A percentile compares a stretch with the other conserved stretches of the same genome.
Conservation (phyloP, 2,329 filamentous ascomycete genomes). For the Colletotrichum shisoi region DNA sequence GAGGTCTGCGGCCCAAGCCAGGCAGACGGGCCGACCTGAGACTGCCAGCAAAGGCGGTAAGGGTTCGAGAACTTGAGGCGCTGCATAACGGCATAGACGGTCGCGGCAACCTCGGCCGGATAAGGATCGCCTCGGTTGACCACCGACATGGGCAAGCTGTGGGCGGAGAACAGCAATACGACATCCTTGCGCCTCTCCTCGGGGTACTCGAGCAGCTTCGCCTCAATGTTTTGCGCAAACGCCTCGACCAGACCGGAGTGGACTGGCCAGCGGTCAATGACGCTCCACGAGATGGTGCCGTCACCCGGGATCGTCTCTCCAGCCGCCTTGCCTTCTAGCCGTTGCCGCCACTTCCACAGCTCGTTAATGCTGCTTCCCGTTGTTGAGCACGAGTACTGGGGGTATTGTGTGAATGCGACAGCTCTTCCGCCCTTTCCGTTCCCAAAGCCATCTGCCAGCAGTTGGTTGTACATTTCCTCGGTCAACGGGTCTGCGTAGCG, state of each 20-base stretch:
- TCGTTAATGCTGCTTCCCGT: constrained; percentile 97
- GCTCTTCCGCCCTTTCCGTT: constrained; percentile 88
- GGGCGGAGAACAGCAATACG: constrained; percentile 90
- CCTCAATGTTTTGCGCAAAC: constrained; percentile 91
- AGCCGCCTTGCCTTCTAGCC: constrained; percentile 79
- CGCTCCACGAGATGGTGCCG: constrained; percentile 90
- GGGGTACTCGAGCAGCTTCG: constrained; percentile 83
- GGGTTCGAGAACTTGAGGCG: constrained; percentile 86
- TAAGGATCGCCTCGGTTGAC: constrained; percentile 97
- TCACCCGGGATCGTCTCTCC: constrained; percentile 59
- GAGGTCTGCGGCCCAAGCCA: constrained; percentile 96
- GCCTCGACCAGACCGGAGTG: constrained; percentile 89
- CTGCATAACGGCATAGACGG: constrained; percentile 96
- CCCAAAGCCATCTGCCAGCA: constrained; percentile 90
- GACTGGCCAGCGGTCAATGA: constrained; percentile 97
- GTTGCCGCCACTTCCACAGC: constrained; percentile 94
- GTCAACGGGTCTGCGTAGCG: constrained; percentile 93
- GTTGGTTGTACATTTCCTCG: constrained; percentile 85
- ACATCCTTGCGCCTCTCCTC: constrained; percentile 80
- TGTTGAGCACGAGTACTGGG: constrained; percentile 97
- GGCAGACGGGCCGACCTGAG: constrained; percentile 91
- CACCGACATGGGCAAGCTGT: constrained; percentile 95
- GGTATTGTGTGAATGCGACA: constrained; percentile 97
- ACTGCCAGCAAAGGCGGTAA: constrained; percentile 96
- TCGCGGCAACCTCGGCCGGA: constrained; percentile 92